Base-by-base conservation (phyloP, 2,329 filamentous ascomycete genomes). In the Colletotrichum eremochloae region DNA sequence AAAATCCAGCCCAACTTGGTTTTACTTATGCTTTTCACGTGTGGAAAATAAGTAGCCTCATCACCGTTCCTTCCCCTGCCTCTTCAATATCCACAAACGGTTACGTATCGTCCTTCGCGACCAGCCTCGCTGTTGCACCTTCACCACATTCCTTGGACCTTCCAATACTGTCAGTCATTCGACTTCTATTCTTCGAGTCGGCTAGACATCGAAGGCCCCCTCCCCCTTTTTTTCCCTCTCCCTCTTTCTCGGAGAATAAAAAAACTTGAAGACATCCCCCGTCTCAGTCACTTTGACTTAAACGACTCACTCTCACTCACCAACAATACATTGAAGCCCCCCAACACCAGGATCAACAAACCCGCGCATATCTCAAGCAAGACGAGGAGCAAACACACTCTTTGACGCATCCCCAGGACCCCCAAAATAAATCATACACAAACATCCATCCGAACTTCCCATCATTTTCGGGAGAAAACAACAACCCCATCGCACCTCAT, bases 281-380 rank as follows among this genome's bases (percentile, higher is more conserved):
- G 53, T 72, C 60, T 69, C 70, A 65, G 66, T 72, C 67, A 61
- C 31, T 33, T 70, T 70, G 66, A 65, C 67, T 72, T 70, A 48
- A 70, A 55, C 60, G 60, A 61, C 66, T 72, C 70, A 70, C 70
- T 33, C 48, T 70, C 70, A 65, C 38, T 72, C 70, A 72, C 53
- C 65, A 38, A 71, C 56, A 57, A 63, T 8, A 68, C 31, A 20
- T 18, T 61, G 42, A 44, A 36, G 14, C 6, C 46, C 5, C 12
- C 52, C 40, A 31, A 38, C 9, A 36, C 44, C 46, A 57, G 61
- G 46, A 72, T 61, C 67, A 57, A 31, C 48, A 12, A 15, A 56
- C 44, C 58, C 44, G 38, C 65, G 36, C 48, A 61, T 29, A 55
- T 56, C 48, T 64, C 48, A 61, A 60, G 48, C 48, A 61, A 60